Evolutionary conservation across 2,329 filamentous ascomycete species (phyloP), one percentile per base, ranked within the genome.

Genomic region (Phaeomoniella chlamydospora): DNA sequence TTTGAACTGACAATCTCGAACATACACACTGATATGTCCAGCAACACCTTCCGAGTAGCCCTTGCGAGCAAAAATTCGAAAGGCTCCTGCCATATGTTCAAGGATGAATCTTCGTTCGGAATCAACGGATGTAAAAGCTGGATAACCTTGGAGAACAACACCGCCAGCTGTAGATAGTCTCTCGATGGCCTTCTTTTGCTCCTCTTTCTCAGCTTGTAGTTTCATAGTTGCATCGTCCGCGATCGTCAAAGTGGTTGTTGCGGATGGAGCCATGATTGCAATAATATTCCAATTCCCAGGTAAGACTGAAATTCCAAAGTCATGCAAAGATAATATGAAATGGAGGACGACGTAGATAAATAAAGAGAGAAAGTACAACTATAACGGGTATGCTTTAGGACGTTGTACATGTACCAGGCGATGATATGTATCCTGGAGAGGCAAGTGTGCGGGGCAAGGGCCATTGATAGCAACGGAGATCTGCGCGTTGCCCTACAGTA

Each of bases 71-170:
- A 61, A 61, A 36, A 54, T 55, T 0, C 58, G 54, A 33, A 61
- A 67, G 4, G 60, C 63, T 5, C 57, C 61, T 0, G 60, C 62
- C 19, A 65, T 51, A 39, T 65, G 63, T 35, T 65, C 57, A 44
- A 64, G 62, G 30, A 59, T 49, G 39, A 61, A 65, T 18, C 57
- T 41, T 5, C 59, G 49, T 44, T 62, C 58, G 17, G 60, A 54
- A 39, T 62, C 56, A 4, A 56, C 49, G 1, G 42, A 52, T 3
- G 47, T 39, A 40, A 66, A 66, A 10, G 50, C 52, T 1, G 64
- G 64, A 44, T 68, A 68, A n/a, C 22, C 22, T 26, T 26, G 6
- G 6, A 26, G 22, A 9, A 26, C n/a, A 26, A n/a, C 22, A 26
- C 22, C 22, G 22, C 22, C 22, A 6, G 22, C 6, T 9, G 6